Percentiles rank a stretch among this genome's conserved stretches.
These are phyloP conservation scores for Suzukiozyma palmioleophila DNA, from an alignment of 1,139 yeast species.

Conservation along the genomic window DNA sequence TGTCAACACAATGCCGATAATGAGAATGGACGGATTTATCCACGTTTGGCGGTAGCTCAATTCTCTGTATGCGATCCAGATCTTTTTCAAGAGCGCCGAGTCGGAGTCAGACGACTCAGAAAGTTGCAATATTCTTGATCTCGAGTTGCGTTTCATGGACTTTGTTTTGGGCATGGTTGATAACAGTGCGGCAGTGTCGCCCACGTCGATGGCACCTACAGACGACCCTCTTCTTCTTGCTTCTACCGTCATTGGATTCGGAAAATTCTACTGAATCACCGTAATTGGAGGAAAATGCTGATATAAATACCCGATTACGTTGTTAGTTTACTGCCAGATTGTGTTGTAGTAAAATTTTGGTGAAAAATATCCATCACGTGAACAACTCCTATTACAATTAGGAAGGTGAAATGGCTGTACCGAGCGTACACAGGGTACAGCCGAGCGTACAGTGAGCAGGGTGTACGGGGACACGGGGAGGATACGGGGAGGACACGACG, in stretches of 20 bases:
- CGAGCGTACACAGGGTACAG: too few relatives aligned
- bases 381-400: too few relatives aligned
- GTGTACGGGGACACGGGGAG: too few relatives aligned
- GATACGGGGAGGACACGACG: too few relatives aligned
- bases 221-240: constrained; percentile 44
- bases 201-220: constrained; percentile 53
- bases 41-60: constrained; percentile 71
- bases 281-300: too few relatives aligned
- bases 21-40: constrained; percentile 61
- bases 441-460: too few relatives aligned
- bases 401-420: too few relatives aligned
- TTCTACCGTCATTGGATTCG: background rate
- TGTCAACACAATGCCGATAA: constrained; percentile 31
- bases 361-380: too few relatives aligned
- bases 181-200: constrained; percentile 49
- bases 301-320: too few relatives aligned
- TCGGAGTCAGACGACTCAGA: constrained; percentile 28
- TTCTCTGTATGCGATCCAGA: constrained; percentile 56
- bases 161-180: constrained; percentile 43
- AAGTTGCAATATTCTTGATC: constrained; percentile 30
- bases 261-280: too few relatives aligned
- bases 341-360: too few relatives aligned
- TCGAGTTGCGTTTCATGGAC: constrained; percentile 29
- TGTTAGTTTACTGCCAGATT: too few relatives aligned
- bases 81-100: constrained; percentile 42